Evolutionary conservation across 73 alveolate genomes (phyloP), one percentile per base, ranked within the genome.

Genomic region (Paraurostyla sp.): DNA sequence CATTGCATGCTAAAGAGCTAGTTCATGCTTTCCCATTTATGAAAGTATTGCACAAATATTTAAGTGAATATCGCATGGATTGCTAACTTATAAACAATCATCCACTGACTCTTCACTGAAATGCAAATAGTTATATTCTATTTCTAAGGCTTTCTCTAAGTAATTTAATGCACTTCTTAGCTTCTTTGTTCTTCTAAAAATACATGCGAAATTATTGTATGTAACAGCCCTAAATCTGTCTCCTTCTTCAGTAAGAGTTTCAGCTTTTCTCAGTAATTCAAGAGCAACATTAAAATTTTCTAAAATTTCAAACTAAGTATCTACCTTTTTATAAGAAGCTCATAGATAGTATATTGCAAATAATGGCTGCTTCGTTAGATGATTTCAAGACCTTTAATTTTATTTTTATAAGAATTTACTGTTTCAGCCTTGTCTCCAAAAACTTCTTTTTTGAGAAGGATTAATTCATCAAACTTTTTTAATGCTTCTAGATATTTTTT

Each of bases 141-240:
- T 93, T 82, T 94, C 98, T 23, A 96, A 83, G 0, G 99, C 99
- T 69, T 92, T 87, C 88, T 95, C 82, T 35, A 96, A 83, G 83
- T 92, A 96, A 56, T 89, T 87, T 13, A 96, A 68, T 40, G 99
- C 99, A 76, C 94, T 90, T 80, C 98, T 92, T 35, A 94, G 86
- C 78, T 96, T 96, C 49, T 93, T 93, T 13, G 93, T 85, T 80
- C 97, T 91, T 57, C 97, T 94, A 60, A 95, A 96, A 35, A 88
- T 83, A 86, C 99, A 96, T 43, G 97, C 97, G 65, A 96, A 91
- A 73, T 96, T 96, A 83, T 96, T 96, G 78, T 88, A 96, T 36
- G 99, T 96, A 22, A 94, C 92, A 32, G 99, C 99, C 65, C 85
- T 89, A 71, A 90, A 80, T 29, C 94, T 76, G 57, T 92, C 89